These are phyloP conservation scores for Colletotrichum sp. DNA, from an alignment of 2,329 filamentous ascomycete genomes.

Conservation along the genomic window DNA sequence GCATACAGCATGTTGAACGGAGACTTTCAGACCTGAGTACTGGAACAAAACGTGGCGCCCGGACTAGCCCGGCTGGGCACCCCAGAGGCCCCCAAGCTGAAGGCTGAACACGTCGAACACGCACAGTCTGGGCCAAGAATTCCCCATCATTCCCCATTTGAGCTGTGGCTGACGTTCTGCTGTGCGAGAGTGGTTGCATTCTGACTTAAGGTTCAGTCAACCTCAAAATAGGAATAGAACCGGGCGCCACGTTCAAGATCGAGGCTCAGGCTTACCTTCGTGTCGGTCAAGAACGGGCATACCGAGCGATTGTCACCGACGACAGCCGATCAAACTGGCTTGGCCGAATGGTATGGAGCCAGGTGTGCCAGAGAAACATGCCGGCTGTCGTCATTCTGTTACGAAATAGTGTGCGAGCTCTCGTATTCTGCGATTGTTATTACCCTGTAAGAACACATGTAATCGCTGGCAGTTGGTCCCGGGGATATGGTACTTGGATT, in stretches of 20 bases:
- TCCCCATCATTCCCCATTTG: background rate
- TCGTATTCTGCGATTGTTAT: background rate
- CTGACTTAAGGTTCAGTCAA: background rate
- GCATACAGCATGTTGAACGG: background rate
- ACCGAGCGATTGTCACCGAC: background rate
- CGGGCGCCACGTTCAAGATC: background rate
- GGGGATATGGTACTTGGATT: background rate
- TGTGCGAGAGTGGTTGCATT: background rate
- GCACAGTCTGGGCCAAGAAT: background rate
- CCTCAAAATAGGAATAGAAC: background rate
- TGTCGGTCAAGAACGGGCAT: background rate
- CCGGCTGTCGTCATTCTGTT: background rate
- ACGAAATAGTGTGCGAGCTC: background rate
- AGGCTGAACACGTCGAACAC: background rate
- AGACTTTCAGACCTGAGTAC: background rate
- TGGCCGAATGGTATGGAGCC: background rate
- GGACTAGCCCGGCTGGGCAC: background rate
- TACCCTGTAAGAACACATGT: background rate
- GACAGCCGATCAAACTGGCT: background rate
- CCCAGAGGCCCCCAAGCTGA: background rate
- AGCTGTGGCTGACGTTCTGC: background rate
- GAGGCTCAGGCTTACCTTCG: constrained; percentile 3
- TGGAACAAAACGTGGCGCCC: background rate
- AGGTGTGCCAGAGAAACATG: background rate
- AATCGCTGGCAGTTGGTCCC: background rate